Conservation (phyloP, 1,139 yeast species). For the Scheffersomyces illinoinensis region DNA sequence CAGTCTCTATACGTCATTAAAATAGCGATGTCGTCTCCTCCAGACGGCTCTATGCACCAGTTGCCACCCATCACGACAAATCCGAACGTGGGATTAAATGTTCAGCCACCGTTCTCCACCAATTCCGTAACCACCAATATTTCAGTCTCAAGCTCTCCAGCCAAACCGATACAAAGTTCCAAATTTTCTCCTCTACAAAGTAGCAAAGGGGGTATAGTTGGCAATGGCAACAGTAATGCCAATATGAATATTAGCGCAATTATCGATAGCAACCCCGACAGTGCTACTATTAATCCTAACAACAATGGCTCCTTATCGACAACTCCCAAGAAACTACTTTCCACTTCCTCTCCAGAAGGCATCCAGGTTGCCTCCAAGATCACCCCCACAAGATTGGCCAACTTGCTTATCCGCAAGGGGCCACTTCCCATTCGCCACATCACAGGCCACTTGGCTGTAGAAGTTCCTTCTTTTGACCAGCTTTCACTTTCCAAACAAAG, state of each 20-base stretch:
- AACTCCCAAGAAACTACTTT: slow-evolving; percentile 35
- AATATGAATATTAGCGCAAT: background rate
- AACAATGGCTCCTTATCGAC: background rate
- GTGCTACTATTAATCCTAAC: background rate
- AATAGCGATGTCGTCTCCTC: background rate
- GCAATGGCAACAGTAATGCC: background rate
- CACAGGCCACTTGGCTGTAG: slow-evolving; percentile 72
- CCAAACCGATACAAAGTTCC: background rate
- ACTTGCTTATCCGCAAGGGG: slow-evolving; percentile 68
- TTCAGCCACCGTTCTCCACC: background rate
- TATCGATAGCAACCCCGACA: background rate
- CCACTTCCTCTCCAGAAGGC: slow-evolving; percentile 86
- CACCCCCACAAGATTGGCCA: slow-evolving; percentile 77
- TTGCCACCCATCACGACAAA: background rate
- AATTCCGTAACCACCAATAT: background rate
- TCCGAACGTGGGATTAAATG: background rate
- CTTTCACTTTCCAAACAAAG: slow-evolving; percentile 87
- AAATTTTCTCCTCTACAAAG: background rate
- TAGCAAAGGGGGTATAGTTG: background rate
- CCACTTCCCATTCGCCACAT: slow-evolving; percentile 91
- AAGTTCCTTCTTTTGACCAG: slow-evolving; percentile 78
- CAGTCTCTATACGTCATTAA: background rate
- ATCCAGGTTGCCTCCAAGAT: slow-evolving; percentile 86
- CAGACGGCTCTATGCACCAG: background rate
- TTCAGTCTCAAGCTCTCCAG: background rate